phyloP scores from a whole-genome alignment of 495 filamentous ascomycete genomes.

The Darksidea phi region DNA sequence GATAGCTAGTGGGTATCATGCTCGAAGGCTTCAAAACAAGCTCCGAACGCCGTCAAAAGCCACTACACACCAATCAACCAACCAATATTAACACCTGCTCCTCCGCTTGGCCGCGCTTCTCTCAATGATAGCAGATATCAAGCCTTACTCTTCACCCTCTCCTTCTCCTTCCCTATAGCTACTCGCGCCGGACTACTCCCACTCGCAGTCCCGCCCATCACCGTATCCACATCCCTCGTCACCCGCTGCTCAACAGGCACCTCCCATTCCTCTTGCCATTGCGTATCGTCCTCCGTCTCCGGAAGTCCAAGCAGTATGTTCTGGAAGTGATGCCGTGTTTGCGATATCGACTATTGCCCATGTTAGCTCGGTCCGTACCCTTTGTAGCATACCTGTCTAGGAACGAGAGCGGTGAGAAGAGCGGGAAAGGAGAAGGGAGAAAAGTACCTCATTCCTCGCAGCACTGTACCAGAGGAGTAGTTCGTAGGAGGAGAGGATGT shows the following conservation, averaged over 20 bases:
- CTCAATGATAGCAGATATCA: too few species aligned
- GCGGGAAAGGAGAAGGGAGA: not conserved
- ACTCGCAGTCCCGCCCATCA: not conserved
- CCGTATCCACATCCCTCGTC: conserved; percentile 9
- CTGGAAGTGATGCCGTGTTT: conserved; percentile 41
- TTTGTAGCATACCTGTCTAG: not conserved
- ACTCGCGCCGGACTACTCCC: conserved; percentile 21
- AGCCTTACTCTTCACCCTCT: conserved; percentile 9
- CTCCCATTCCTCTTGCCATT: conserved; percentile 25
- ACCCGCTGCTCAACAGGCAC: conserved; percentile 14
- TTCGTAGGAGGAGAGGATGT: conserved; percentile 35
- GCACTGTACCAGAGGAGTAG: conserved; percentile 35
- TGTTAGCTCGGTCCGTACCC: too few species aligned
- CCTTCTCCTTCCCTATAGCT: conserved; percentile 12
- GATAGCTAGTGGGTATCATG: too few species aligned
- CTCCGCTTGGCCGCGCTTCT: conserved; percentile 14
- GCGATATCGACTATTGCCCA: conserved; percentile 39
- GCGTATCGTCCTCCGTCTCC: conserved; percentile 16
- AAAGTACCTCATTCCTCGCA: conserved; percentile 36
- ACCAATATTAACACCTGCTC: too few species aligned
- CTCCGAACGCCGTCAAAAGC: too few species aligned
- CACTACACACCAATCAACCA: too few species aligned
- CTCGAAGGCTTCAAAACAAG: not conserved
- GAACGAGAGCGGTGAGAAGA: not conserved
- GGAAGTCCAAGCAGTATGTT: conserved; percentile 35